Conservation (phyloP, 164 flowering plant genomes). For the Dillenia turbinata region DNA sequence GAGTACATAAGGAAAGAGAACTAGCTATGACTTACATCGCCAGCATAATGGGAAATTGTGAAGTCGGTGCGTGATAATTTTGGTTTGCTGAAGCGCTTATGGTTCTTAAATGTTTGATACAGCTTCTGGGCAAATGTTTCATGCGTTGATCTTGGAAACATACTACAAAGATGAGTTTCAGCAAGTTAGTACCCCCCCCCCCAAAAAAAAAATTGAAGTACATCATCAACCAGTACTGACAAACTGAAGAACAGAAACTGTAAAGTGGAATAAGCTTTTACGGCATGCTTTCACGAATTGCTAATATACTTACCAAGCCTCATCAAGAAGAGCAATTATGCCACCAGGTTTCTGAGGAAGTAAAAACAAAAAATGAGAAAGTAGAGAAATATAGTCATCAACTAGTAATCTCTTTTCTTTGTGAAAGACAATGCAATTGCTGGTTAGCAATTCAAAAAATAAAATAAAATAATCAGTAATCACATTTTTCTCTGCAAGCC, state of each 20-base stretch:
- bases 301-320: conserved; percentile 77
- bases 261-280: not conserved
- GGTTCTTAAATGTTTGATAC: conserved; percentile 81
- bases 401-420: too few relatives aligned
- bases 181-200: conserved; percentile 11
- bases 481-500: not conserved
- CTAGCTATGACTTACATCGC: conserved; percentile 65
- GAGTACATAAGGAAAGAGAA: too few relatives aligned
- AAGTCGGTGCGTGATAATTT: conserved; percentile 95
- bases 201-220: not conserved
- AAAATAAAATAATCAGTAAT: too few relatives aligned
- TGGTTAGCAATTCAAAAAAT: too few relatives aligned
- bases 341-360: conserved; percentile 95
- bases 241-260: too few relatives aligned
- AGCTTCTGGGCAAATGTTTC: conserved; percentile 97
- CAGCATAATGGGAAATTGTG: conserved; percentile 96
- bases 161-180: conserved; percentile 47
- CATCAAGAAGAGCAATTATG: conserved; percentile 91
- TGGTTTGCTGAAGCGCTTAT: conserved; percentile 92
- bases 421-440: too few relatives aligned
- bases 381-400: too few relatives aligned
- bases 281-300: not conserved
- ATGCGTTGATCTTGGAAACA: conserved; percentile 99
- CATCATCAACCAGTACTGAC: too few relatives aligned
- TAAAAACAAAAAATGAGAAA: conserved; percentile 10